phyloP scores from a whole-genome alignment of 164 flowering plant species.

The Saururus chinensis region DNA sequence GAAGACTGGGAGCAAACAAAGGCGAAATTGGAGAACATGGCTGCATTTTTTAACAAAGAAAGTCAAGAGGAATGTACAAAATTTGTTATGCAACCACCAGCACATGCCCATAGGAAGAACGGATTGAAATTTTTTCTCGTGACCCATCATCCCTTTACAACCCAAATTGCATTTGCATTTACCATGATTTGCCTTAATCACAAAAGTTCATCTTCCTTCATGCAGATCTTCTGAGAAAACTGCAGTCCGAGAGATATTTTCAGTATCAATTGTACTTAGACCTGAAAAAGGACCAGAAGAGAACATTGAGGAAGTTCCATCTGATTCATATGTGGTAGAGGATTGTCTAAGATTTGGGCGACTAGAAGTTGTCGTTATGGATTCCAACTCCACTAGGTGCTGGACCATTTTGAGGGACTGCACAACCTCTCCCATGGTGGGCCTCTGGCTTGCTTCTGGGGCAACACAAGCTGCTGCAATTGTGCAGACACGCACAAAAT shows the following conservation, averaged over 20 bases:
- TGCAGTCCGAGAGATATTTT: slow-evolving; percentile 57
- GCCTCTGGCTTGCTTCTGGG: slow-evolving; percentile 89
- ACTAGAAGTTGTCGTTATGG: slow-evolving; percentile 31
- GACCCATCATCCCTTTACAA: not conserved
- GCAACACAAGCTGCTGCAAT: slow-evolving; percentile 98
- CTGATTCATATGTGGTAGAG: slow-evolving; percentile 83
- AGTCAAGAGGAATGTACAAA: not conserved
- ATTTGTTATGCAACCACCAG: not conserved
- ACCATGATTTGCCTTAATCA: not conserved
- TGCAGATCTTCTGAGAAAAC: slow-evolving; percentile 95
- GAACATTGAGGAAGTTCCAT: slow-evolving; percentile 87
- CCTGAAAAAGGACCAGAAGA: slow-evolving; percentile 97
- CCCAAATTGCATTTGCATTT: not conserved
- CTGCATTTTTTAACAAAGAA: not conserved
- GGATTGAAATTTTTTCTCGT: too few species aligned
- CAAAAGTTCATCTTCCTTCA: slow-evolving; percentile 61
- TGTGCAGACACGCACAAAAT: slow-evolving; percentile 85
- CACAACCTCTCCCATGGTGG: slow-evolving; percentile 98
- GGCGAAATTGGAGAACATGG: too few species aligned
- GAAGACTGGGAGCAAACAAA: too few species aligned
- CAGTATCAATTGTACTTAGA: slow-evolving; percentile 57
- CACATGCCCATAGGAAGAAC: too few species aligned
- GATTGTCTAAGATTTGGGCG: slow-evolving; percentile 72
- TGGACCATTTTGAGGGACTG: slow-evolving; percentile 99
- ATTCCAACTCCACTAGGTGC: slow-evolving; percentile 59